phyloP scores from a whole-genome alignment of 169 alveolate species.

The Theileria luwenshuni region DNA sequence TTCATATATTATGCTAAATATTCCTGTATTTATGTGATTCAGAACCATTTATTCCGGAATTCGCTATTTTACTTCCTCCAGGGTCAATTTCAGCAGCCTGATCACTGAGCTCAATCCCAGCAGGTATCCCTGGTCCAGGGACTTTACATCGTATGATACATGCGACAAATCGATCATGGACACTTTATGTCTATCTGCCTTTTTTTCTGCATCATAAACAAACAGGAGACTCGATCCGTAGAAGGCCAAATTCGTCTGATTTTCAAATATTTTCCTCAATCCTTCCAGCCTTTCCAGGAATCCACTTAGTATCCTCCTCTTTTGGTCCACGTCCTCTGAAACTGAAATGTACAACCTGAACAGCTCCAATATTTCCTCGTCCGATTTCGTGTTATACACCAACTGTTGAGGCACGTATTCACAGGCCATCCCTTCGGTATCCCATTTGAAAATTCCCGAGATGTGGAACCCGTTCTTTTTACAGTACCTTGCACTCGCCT shows the following conservation, averaged over 20 bases:
- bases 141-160: slow-evolving; percentile 60
- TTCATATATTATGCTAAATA: no score
- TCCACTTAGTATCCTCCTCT: slow-evolving; percentile 42
- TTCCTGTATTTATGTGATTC: no score
- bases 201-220: slow-evolving; percentile 68
- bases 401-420: slow-evolving; percentile 63
- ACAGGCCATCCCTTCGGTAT: slow-evolving; percentile 34
- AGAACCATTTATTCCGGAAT: neutral
- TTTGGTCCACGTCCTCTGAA: slow-evolving; percentile 41
- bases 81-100: slow-evolving; percentile 12
- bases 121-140: slow-evolving; percentile 67
- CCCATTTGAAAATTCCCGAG: slow-evolving; percentile 73
- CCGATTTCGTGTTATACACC: slow-evolving; percentile 57
- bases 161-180: slow-evolving; percentile 75
- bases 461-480: slow-evolving; percentile 73
- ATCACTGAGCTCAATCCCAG: slow-evolving; percentile 56
- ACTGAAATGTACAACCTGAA: slow-evolving; percentile 62
- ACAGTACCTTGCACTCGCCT: slow-evolving; percentile 65
- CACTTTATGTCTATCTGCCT: slow-evolving; percentile 35
- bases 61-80: neutral
- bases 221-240: slow-evolving; percentile 73
- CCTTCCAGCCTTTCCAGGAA: slow-evolving; percentile 44
- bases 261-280: slow-evolving; percentile 58
- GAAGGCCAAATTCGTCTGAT: slow-evolving; percentile 67
- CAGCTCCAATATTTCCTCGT: slow-evolving; percentile 42